Evolutionary conservation across 2,329 filamentous ascomycete species (phyloP).

Genomic region (Neofusicoccum laricinum): DNA sequence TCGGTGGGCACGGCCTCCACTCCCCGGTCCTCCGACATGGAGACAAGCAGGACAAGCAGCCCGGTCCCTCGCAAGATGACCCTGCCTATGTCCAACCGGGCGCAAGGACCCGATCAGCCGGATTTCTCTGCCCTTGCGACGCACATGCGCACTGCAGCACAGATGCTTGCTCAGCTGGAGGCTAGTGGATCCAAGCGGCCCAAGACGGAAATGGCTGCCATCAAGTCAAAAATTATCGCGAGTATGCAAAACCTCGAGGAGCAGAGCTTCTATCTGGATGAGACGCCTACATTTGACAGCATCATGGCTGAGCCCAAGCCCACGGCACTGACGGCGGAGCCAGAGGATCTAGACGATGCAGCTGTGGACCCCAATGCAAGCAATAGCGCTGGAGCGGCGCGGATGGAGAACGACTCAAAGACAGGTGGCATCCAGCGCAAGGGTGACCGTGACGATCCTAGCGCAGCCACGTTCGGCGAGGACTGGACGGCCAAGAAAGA

Average conservation of each 20-base stretch:
- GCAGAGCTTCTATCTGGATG: conserved; percentile 75
- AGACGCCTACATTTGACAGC: conserved; percentile 74
- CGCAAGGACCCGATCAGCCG: conserved; percentile 63
- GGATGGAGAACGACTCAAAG: conserved; percentile 88
- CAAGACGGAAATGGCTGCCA: conserved; percentile 76
- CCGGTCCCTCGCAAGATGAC: conserved; percentile 63
- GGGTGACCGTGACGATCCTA: conserved; percentile 80
- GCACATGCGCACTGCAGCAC: conserved; percentile 82
- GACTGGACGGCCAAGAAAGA: conserved; percentile 83
- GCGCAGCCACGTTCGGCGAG: conserved; percentile 81
- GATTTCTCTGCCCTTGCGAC: conserved; percentile 81
- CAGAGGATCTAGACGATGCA: conserved; percentile 55
- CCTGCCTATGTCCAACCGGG: conserved; percentile 51
- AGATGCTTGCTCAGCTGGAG: conserved; percentile 82
- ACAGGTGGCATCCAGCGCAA: conserved; percentile 78
- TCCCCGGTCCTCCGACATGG: conserved; percentile 67
- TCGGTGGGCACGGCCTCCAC: conserved; percentile 61
- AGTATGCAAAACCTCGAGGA: conserved; percentile 88
- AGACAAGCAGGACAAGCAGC: conserved; percentile 66
- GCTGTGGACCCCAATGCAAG: conserved; percentile 53
- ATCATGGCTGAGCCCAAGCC: conserved; percentile 73
- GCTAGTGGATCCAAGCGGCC: conserved; percentile 77
- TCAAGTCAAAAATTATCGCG: conserved; percentile 81
- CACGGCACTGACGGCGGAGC: conserved; percentile 46
- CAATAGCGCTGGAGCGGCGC: conserved; percentile 69